Conservation (phyloP, 306 rosid species). For the Arachis stenosperma region DNA sequence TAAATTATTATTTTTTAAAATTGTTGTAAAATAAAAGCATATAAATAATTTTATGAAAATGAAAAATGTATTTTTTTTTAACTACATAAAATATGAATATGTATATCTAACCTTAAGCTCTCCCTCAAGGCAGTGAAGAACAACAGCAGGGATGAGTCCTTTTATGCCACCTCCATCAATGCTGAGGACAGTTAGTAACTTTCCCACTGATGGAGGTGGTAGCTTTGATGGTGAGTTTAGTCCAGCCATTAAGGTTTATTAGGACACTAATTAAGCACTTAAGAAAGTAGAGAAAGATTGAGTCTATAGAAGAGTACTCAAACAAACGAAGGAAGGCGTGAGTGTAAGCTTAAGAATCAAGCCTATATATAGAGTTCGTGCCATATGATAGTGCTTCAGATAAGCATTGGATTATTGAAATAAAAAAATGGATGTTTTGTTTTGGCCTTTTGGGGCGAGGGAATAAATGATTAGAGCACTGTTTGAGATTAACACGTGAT, state of each 20-base stretch:
- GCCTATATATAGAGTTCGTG: not conserved
- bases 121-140: not conserved
- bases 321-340: not conserved
- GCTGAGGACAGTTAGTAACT: not conserved
- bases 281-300: not conserved
- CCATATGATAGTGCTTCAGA: no score
- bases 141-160: constrained; percentile 15
- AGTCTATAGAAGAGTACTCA: not conserved
- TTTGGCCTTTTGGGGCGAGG: no score
- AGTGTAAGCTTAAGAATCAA: not conserved
- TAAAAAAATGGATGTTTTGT: no score
- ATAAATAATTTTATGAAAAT: no score
- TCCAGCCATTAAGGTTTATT: not conserved
- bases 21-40: no score
- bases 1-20: no score
- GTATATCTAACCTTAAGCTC: not conserved
- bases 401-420: no score
- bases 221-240: not conserved
- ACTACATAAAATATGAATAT: no score
- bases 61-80: no score
- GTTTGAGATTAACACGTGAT: no score
- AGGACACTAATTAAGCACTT: not conserved
- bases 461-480: no score
- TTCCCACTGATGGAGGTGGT: not conserved
- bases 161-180: constrained; percentile 14